These are phyloP conservation scores for Aspergillus incahuasiensis DNA, from an alignment of 495 filamentous ascomycete genomes.

Conservation along the genomic window DNA sequence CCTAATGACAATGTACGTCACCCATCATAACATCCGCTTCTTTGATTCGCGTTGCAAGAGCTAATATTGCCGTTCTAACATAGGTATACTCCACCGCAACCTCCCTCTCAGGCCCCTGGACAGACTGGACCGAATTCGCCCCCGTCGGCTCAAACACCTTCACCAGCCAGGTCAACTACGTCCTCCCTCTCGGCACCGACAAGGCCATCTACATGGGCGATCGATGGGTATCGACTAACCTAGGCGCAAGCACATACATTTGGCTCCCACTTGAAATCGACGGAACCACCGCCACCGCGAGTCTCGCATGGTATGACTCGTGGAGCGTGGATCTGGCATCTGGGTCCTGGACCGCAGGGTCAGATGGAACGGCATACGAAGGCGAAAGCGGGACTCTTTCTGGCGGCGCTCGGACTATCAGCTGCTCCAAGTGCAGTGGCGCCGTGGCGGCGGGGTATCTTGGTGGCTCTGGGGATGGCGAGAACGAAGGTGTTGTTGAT, in stretches of 20 bases:
- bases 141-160: slow-evolving; percentile 49
- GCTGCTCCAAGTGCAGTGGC: slow-evolving; percentile 5
- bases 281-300: slow-evolving; percentile 43
- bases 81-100: slow-evolving; percentile 27
- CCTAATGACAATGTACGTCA: slow-evolving; percentile 13
- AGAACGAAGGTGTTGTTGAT: not conserved
- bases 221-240: slow-evolving; percentile 55
- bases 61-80: too few species aligned
- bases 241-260: slow-evolving; percentile 58
- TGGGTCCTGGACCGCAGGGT: not conserved
- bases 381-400: not conserved
- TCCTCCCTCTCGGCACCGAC: not conserved
- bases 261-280: slow-evolving; percentile 60
- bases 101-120: slow-evolving; percentile 47
- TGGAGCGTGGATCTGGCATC: slow-evolving; percentile 2
- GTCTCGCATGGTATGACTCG: not conserved
- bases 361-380: not conserved
- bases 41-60: slow-evolving; percentile 23
- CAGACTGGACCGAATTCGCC: slow-evolving; percentile 55
- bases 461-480: slow-evolving; percentile 12
- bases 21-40: not conserved
- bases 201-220: slow-evolving; percentile 60
- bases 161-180: slow-evolving; percentile 10
- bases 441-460: slow-evolving; percentile 9
- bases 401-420: not conserved